phyloP scores from a whole-genome alignment of 2,329 filamentous ascomycete genomes.

The Cadophora sp. region DNA sequence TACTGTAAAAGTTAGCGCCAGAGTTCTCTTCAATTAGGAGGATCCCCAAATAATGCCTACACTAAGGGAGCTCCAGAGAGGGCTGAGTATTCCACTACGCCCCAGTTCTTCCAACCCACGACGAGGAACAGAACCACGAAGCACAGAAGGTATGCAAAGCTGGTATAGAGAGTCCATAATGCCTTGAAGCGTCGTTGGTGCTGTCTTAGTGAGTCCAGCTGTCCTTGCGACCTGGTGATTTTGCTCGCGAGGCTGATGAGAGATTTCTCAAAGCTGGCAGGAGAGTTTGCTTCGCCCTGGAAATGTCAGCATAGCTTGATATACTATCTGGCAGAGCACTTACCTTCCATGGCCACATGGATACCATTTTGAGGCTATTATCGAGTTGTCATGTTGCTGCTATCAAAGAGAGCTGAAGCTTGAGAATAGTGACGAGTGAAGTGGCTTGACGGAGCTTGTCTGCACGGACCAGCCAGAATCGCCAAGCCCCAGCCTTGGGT shows the following conservation, averaged over 20 bases:
- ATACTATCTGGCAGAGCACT: constrained; percentile 41
- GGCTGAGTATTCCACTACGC: constrained; percentile 77
- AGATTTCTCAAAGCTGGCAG: constrained; percentile 91
- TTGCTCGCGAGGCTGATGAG: constrained; percentile 82
- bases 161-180: constrained; percentile 88
- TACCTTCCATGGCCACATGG: constrained; percentile 86
- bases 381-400: not conserved
- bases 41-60: constrained; percentile 55
- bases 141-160: constrained; percentile 89
- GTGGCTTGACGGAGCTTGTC: constrained; percentile 1
- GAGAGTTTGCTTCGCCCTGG: constrained; percentile 79
- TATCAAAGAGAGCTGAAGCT: not conserved
- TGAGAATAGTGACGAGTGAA: constrained; percentile 2
- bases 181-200: constrained; percentile 80
- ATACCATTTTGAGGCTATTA: constrained; percentile 66
- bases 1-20: constrained; percentile 57
- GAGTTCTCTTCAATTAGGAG: not conserved
- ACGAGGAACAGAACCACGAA: constrained; percentile 83
- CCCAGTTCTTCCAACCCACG: constrained; percentile 82
- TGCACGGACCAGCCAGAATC: not conserved
- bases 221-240: constrained; percentile 76
- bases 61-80: constrained; percentile 79
- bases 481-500: constrained; percentile 12
- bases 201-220: constrained; percentile 75
- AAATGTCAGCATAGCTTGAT: constrained; percentile 18